Base-by-base conservation (phyloP, 2,329 filamentous ascomycete species). In the Paramyrothecium roridum region DNA sequence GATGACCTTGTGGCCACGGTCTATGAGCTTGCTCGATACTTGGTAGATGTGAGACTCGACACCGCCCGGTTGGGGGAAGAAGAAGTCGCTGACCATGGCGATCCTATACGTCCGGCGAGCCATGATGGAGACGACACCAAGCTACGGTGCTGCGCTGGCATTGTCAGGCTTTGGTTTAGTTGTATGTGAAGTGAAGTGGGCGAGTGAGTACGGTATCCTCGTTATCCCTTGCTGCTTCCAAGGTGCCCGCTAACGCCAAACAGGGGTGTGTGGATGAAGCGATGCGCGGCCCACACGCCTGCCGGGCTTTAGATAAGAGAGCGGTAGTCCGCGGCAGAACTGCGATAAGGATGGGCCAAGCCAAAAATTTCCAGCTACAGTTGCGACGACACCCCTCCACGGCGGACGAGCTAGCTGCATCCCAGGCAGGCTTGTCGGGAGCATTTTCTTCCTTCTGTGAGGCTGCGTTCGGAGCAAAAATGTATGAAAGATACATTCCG, bases 11-110 rank as follows among this genome's bases (percentile, higher is more conserved):
- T 99, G 95, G 45, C 95, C 95, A 45, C 95, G 90, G 72, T 99
- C 93, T 62, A 98, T 92, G 63, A 99, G 85, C 82, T 98, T 99
- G 55, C 89, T 91, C 33, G 93, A 95, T 45, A 99, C 81, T 73
- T 99, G 95, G 77, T 99, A 99, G 65, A 99, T 98, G 75, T 99
- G 95, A 73, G 91, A 96, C 77, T 99, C 95, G 61, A 99, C 86
- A 65, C 95, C 95, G 69, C 95, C 93, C 52, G 95, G 93, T 68
- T 98, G 93, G 16, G 95, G 95, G 70, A 96, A 99, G 86, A 99
- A 99, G 82, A 96, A 97, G 80, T 99, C 95, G 83, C 93, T 93
- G 72, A 97, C 90, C 95, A 99, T 99, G 59, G 85, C 85, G 75
- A 88, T 88, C 67, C 85, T 87, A 73, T 87, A 88, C 33, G 81